Evolutionary conservation across 495 filamentous ascomycete genomes (phyloP), one percentile per base, ranked within the genome.

Genomic region (Clavariopsis aquatica): DNA sequence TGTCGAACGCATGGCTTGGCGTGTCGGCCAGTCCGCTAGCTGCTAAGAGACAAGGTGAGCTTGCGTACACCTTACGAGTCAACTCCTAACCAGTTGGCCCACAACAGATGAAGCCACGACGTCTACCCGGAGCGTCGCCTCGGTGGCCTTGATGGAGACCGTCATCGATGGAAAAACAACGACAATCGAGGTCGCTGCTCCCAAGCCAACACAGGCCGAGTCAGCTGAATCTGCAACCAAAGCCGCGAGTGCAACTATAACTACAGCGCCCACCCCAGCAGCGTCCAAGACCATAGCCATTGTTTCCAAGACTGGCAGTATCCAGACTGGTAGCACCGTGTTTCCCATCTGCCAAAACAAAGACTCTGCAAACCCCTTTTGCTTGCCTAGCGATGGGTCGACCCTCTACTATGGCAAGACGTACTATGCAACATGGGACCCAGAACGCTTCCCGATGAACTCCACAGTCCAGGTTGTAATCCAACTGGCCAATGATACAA

Each of bases 381-480:
- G 78, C 60, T 69, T 75, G 19, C 78, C 78, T 28, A 68, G 57
- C 22, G 69, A 79, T 57, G 71, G 69, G 23, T 68, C 70, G 0
- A 69, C 74, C 47, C 67, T 81, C 45, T 69, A 73, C 27, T 74
- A 77, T 6, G 78, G 74, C 51, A 74, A 74, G 8, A 78, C 69
- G 1, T 79, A 80, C 65, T 79, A 78, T 62, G 66, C 78, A 20
- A 81, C 78, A 15, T 81, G 78, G 78, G 74, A 81, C 64, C 69
- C 77, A 20, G 71, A 76, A 43, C 70, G 64, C 51, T 79, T 79
- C 68, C 68, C 72, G 38, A 41, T 71, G 46, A 79, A 79, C 63
- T 72, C 77, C 15, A 78, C 74, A 22, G 73, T 80, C 24, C 74
- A 70, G 20, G 74, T 81, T 51, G 73, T 75, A 38, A 62, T 79